Evolutionary conservation across 768 basidiomycete genomes (phyloP), one percentile per base, ranked within the genome.

Genomic region (Calocybe gangraenosa): DNA sequence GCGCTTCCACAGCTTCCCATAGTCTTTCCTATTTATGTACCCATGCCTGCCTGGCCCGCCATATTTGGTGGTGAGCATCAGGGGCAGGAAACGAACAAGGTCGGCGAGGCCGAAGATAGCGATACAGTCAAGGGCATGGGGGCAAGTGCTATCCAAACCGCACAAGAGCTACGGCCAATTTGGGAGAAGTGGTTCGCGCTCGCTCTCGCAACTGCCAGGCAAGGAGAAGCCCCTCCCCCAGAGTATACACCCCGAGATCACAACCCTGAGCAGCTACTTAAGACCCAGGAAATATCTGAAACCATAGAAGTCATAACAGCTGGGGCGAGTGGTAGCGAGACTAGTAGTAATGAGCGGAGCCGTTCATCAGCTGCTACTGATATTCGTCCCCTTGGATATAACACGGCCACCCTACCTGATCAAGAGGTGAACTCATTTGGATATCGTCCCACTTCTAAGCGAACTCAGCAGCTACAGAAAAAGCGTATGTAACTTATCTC

Each of bases 1-100:
- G 74, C 75, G 20, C 58, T 85, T 13, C 81, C 82, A 3, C 83
- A 84, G 49, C 72, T 86, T 46, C 84, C 84, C 2, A 71, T 87
- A 65, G 84, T 87, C 10, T 90, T 92, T 74, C 87, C 89, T 14
- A 75, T 90, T 18, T 76, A 82, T 48, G 79, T 90, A 13, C 86
- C 89, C 3, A 72, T 71, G 58, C 77, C 84, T 23, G 73, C 68
- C 17, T 84, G 79, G 80, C 74, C 79, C 1, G 75, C 81, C 14
- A 78, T 88, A 62, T 68, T 83, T 45, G 75, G 79, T 42, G 78
- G 76, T 11, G 70, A 71, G 32, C 58, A 64, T 17, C 57, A 56
- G 6, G 53, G 53, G 13, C 60, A 46, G 22, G 58, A 55, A n/a
- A 61, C 52, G 32, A 65, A 62, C 42, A 58, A 63, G 23, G 65